These are phyloP conservation scores for Rheum nobile DNA, from an alignment of 148 eudicot species.

Conservation along the genomic window DNA sequence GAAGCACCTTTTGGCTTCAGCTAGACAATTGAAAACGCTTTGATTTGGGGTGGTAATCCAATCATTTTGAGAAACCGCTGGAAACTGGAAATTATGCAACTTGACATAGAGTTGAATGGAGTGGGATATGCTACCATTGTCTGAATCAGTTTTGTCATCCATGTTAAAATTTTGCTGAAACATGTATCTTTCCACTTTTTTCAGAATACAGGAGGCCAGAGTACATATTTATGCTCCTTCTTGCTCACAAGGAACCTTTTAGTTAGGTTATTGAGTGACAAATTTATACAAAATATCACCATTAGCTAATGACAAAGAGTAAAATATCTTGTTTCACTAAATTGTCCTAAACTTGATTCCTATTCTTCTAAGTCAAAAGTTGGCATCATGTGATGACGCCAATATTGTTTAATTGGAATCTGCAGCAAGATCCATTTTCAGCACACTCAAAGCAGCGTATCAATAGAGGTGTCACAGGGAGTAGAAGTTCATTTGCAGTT, in stretches of 20 bases:
- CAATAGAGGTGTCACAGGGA: constrained; percentile 20
- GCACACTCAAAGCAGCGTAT: constrained; percentile 23
- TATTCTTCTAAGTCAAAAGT: not conserved
- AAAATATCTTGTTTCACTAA: not conserved
- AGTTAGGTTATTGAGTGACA: not conserved
- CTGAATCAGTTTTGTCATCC: not conserved
- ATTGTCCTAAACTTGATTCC: not conserved
- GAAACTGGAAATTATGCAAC: not conserved
- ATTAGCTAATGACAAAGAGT: not conserved
- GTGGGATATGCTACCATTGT: not conserved
- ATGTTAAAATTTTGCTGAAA: not conserved
- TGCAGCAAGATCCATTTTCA: constrained; percentile 25
- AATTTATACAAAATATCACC: not conserved
- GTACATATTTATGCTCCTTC: not conserved
- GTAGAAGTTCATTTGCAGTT: constrained; percentile 16
- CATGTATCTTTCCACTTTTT: not conserved
- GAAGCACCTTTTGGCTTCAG: not conserved
- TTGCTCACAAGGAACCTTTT: not conserved
- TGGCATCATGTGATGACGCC: not conserved
- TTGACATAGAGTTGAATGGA: not conserved
- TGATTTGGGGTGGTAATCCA: not conserved
- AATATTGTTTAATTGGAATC: not conserved
- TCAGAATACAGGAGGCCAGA: not conserved
- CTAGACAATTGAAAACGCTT: not conserved
- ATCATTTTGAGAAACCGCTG: not conserved